A percentile compares a stretch with the other conserved stretches of the same genome.
These are phyloP conservation scores for Boletus bicolor DNA, from an alignment of 768 basidiomycete genomes.

Conservation along the genomic window DNA sequence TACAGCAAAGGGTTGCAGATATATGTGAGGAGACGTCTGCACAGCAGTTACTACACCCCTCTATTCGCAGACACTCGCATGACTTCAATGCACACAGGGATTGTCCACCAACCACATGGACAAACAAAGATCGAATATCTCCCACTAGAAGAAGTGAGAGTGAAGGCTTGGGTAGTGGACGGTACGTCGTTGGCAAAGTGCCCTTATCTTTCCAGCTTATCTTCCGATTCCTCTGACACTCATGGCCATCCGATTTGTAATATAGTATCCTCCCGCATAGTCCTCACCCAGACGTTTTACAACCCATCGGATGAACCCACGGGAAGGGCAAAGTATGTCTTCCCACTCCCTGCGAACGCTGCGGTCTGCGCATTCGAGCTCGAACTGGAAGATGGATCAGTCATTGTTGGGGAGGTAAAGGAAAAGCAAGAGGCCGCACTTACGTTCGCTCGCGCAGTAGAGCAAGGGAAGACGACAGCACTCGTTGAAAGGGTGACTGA, in stretches of 20 bases:
- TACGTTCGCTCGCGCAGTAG: conserved; percentile 40
- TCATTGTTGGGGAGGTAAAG: conserved; percentile 45
- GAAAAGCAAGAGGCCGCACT: conserved; percentile 44
- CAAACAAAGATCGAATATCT: conserved; percentile 30
- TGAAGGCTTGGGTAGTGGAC: conserved; percentile 43
- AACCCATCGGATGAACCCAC: conserved; percentile 40
- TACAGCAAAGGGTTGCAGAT: conserved; percentile 11
- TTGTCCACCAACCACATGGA: conserved; percentile 31
- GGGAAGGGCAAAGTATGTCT: conserved; percentile 49
- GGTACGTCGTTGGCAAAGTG: conserved; percentile 26
- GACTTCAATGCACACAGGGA: conserved; percentile 24
- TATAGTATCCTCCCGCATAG: conserved; percentile 44
- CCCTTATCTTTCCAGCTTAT: conserved; percentile 2
- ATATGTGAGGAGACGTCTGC: not conserved
- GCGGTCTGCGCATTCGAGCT: conserved; percentile 56
- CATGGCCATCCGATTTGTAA: not conserved
- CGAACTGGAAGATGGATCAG: conserved; percentile 40
- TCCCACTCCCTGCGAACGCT: conserved; percentile 54
- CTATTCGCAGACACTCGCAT: conserved; percentile 6
- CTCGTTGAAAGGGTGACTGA: conserved; percentile 49
- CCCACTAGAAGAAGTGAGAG: conserved; percentile 39
- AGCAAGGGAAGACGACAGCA: conserved; percentile 40
- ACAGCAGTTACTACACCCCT: conserved; percentile 7
- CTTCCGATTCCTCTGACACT: not conserved
- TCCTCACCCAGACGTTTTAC: conserved; percentile 39